Conservation (phyloP, 2,329 filamentous ascomycete genomes). For the Ophiosphaerella herpotricha region DNA sequence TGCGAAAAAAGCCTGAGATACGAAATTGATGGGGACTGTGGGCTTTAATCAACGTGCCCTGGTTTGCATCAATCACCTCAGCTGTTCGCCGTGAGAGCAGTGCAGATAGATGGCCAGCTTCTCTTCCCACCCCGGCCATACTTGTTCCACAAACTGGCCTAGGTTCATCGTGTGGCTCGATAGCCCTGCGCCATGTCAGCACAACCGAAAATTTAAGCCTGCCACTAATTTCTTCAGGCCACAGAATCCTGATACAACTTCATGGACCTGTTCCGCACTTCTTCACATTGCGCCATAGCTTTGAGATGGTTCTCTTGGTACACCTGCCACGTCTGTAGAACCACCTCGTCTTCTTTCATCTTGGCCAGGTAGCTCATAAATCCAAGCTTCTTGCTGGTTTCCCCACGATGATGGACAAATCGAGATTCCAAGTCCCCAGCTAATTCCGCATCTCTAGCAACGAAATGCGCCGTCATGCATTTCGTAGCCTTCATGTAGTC, state of each 20-base stretch:
- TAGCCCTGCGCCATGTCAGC: slow-evolving; percentile 2
- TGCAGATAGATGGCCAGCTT: not conserved
- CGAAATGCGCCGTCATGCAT: slow-evolving; percentile 61
- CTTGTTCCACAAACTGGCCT: not conserved
- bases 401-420: slow-evolving; percentile 60
- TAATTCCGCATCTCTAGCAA: slow-evolving; percentile 53
- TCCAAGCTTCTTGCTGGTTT: slow-evolving; percentile 54
- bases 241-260: slow-evolving; percentile 31
- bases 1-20: not conserved
- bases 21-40: not conserved
- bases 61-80: not conserved
- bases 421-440: slow-evolving; percentile 46
- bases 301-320: slow-evolving; percentile 65
- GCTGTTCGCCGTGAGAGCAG: not conserved
- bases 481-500: slow-evolving; percentile 62
- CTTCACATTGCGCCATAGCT: slow-evolving; percentile 51
- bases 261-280: slow-evolving; percentile 36
- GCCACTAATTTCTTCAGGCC: not conserved
- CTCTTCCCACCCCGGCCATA: not conserved
- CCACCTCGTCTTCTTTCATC: slow-evolving; percentile 67
- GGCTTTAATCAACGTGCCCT: not conserved
- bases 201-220: slow-evolving; percentile 1
- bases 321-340: slow-evolving; percentile 64
- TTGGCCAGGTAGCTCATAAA: slow-evolving; percentile 64
- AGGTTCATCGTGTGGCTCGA: not conserved